A percentile compares a stretch with the other conserved stretches of the same genome.
These are phyloP conservation scores for Psilocybe tampanensis DNA, from an alignment of 768 basidiomycete species.

Conservation along the genomic window DNA sequence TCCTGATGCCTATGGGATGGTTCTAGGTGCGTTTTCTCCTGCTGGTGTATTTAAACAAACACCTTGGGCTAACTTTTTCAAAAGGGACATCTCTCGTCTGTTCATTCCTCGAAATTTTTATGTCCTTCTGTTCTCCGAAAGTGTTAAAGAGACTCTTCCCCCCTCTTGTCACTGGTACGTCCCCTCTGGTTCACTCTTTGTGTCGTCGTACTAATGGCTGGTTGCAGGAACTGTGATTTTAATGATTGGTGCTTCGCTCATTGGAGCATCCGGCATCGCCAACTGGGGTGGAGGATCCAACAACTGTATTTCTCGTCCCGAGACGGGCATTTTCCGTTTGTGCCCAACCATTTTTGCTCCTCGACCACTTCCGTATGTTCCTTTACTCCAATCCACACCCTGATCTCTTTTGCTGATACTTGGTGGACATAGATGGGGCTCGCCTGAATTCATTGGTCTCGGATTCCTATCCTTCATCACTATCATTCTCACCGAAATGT, in stretches of 20 bases:
- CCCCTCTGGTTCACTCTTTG: neutral
- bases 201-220: neutral
- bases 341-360: conserved; percentile 77
- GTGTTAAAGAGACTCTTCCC: conserved; percentile 72
- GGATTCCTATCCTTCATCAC: conserved; percentile 82
- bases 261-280: conserved; percentile 72
- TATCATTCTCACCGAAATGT: conserved; percentile 79
- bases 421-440: conserved; percentile 61
- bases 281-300: conserved; percentile 90
- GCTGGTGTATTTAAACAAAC: neutral
- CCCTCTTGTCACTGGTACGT: conserved; percentile 73
- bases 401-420: neutral
- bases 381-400: no score
- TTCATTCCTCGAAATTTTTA: conserved; percentile 76
- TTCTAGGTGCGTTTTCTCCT: conserved; percentile 54
- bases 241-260: conserved; percentile 77
- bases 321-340: conserved; percentile 64
- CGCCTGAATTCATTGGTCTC: conserved; percentile 82
- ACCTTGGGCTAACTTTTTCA: neutral
- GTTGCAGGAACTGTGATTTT: conserved; percentile 71
- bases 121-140: conserved; percentile 74
- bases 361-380: conserved; percentile 59
- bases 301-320: conserved; percentile 62
- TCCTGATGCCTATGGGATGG: conserved; percentile 80
- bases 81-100: conserved; percentile 77